phyloP scores from a whole-genome alignment of 2,329 filamentous ascomycete genomes.

The Bipolaris sorokiniana region DNA sequence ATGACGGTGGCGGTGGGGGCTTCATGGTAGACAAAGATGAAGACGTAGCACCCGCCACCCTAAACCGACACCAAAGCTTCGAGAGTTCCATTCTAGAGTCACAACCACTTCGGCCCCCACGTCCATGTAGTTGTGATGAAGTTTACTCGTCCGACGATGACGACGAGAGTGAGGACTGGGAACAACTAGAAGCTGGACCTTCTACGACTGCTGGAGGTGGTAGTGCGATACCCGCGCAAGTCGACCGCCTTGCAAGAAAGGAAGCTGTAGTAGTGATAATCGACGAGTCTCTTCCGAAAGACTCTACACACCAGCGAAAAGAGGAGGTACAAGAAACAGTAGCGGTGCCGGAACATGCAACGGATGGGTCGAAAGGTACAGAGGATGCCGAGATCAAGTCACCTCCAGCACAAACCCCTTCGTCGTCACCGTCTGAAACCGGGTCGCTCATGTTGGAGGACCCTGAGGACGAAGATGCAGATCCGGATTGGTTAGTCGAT shows the following conservation, averaged over 20 bases:
- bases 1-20: conserved; percentile 20
- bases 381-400: conserved; percentile 7
- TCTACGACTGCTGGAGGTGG: not conserved
- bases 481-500: conserved; percentile 65
- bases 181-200: not conserved
- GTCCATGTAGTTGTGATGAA: conserved; percentile 32
- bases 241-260: conserved; percentile 33
- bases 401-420: not conserved
- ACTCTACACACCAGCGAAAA: not conserved
- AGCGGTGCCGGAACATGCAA: not conserved
- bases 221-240: conserved; percentile 50
- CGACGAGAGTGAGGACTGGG: conserved; percentile 22
- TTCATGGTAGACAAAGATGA: conserved; percentile 28
- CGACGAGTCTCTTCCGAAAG: not conserved
- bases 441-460: conserved; percentile 65
- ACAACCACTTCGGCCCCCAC: conserved; percentile 35
- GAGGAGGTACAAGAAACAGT: not conserved
- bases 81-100: conserved; percentile 38
- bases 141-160: conserved; percentile 36
- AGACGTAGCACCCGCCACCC: conserved; percentile 6
- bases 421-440: conserved; percentile 45
- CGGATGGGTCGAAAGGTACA: not conserved
- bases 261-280: conserved; percentile 23
- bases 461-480: conserved; percentile 69
- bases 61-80: conserved; percentile 46